A percentile compares a stretch with the other conserved stretches of the same genome.
Conservation (phyloP, 805 yeast species). For the Metschnikowia peoriensis region DNA sequence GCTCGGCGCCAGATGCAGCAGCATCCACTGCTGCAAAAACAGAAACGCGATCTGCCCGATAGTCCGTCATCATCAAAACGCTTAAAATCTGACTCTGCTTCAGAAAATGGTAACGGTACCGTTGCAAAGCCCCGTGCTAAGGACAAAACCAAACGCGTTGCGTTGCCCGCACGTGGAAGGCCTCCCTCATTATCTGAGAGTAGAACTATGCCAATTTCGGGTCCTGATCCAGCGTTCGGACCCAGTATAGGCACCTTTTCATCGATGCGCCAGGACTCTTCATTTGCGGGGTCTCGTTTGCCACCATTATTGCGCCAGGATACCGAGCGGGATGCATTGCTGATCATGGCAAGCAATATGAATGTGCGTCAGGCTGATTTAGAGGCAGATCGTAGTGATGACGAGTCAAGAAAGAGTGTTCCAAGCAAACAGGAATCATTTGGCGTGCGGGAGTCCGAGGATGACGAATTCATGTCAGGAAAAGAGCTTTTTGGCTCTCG, state of each 20-base stretch:
- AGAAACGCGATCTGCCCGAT: constrained; percentile 1
- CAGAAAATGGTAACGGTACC: background rate
- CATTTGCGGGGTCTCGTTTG: constrained; percentile 6
- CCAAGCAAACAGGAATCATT: constrained; percentile 8
- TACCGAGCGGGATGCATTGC: constrained; percentile 40
- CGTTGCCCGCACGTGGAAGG: constrained; percentile 19
- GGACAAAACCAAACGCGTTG: constrained; percentile 37
- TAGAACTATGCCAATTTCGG: constrained; percentile 33
- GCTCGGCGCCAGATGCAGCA: constrained; percentile 27
- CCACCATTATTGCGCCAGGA: constrained; percentile 31
- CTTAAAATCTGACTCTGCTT: constrained; percentile 11
- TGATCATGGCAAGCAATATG: constrained; percentile 32
- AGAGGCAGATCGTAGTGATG: constrained; percentile 32
- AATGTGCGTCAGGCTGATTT: constrained; percentile 37
- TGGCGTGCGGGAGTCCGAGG: constrained; percentile 14
- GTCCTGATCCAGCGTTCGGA: constrained; percentile 21
- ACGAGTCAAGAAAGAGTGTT: constrained; percentile 16
- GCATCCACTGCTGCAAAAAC: constrained; percentile 9
- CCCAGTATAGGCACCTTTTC: constrained; percentile 34
- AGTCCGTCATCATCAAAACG: constrained; percentile 5
- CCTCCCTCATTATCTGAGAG: constrained; percentile 30
- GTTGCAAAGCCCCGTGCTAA: background rate
- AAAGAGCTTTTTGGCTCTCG: constrained; percentile 42
- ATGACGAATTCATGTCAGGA: constrained; percentile 37
- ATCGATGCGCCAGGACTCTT: constrained; percentile 7